These are phyloP conservation scores for Nothophaeocryptopus gaeumannii DNA, from an alignment of 2,329 filamentous ascomycete genomes.

Conservation along the genomic window DNA sequence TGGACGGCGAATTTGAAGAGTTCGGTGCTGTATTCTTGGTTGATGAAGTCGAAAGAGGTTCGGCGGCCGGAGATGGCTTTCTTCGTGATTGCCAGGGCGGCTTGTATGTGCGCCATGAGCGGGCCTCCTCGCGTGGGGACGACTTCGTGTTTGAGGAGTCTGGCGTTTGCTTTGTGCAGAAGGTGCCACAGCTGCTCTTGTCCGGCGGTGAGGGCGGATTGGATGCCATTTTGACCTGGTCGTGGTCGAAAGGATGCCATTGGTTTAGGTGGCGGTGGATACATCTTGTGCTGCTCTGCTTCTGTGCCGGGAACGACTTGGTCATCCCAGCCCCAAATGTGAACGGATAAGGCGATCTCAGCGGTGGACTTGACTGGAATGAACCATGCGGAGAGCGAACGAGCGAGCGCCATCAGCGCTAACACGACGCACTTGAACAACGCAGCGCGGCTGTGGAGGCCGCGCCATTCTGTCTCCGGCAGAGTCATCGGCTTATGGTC, in stretches of 20 bases:
- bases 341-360: neutral
- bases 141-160: too few relatives aligned
- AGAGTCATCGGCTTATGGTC: neutral
- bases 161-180: too few relatives aligned
- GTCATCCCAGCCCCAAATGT: neutral
- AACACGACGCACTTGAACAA: conserved; percentile 4
- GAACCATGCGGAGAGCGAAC: conserved; percentile 3
- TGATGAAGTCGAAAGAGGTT: neutral
- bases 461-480: neutral
- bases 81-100: too few relatives aligned
- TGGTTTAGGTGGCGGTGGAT: neutral
- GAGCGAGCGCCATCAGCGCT: conserved; percentile 1
- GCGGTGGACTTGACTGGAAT: neutral
- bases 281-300: neutral
- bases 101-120: too few relatives aligned
- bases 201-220: too few relatives aligned
- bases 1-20: neutral
- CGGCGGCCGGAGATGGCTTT: neutral
- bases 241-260: too few relatives aligned
- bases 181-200: too few relatives aligned
- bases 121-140: too few relatives aligned
- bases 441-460: neutral
- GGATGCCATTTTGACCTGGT: too few relatives aligned
- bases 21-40: neutral
- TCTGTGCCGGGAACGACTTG: neutral